Base-by-base conservation (phyloP, 768 basidiomycete species). In the Leccinum subgranulosum region DNA sequence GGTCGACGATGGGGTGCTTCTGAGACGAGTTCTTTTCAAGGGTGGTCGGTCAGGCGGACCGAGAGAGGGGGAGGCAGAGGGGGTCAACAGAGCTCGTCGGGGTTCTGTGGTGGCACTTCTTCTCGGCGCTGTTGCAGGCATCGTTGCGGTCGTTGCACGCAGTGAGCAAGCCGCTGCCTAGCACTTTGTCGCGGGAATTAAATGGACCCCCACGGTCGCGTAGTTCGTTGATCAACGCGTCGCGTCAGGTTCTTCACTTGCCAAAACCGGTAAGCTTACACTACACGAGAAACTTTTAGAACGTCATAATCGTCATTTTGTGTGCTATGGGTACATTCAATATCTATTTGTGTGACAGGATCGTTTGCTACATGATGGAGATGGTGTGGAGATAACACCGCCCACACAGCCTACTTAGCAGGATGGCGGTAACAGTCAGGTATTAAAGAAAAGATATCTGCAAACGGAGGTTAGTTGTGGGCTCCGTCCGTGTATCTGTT, bases 1-100 rank as follows among this genome's bases (percentile, higher is more conserved):
- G 36, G 76, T 73, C 17, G 74, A 68, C 56, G 80, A 77, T 4
- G 79, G 76, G 8, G 81, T 76, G 29, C 80, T 75, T 25, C 75
- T 71, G 23, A 77, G 73, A 55, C 84, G 81, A 39, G 72, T 75
- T 54, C 79, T 80, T 70, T 86, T 86, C 14, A 73, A 46, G 25
- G 80, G 78, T 39, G 79, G 77, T 29, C 66, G 65, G 62, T 78
- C 73, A 48, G 71, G 68, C 39, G 68, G 67, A 28, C 55, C 61
- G 4, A 70, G 49, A 8, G 72, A 72, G 33, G 72, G 68, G 21
- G 70, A 71, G 17, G 66, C 61, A 23, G 67, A 71, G 4, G 69
- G 71, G 25, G 69, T 66, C 53, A 68, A 49, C 46, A 68, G 45
- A 15, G 47, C 47, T 39, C 63, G 57, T 2, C 17, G 54, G 3